phyloP scores from a whole-genome alignment of 345 rosid species.

The Excoecaria cochinchinensis region DNA sequence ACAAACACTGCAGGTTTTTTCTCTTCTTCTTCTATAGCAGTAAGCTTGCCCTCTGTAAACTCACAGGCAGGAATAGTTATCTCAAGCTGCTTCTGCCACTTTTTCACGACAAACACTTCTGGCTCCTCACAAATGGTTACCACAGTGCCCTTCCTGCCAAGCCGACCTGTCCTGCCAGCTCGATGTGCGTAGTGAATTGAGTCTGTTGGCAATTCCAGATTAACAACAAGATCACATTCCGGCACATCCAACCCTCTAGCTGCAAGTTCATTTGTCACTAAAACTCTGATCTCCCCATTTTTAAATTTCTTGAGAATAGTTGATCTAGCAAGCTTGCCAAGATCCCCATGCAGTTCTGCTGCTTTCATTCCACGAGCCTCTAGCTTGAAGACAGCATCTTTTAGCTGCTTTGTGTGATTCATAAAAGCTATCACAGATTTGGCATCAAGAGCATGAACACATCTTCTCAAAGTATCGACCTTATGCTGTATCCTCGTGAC shows the following conservation, averaged over 20 bases:
- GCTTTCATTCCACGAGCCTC: conserved; percentile 84
- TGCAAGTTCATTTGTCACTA: conserved; percentile 88
- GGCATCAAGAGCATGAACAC: conserved; percentile 84
- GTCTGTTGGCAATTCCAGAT: conserved; percentile 79
- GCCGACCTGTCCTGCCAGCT: conserved; percentile 86
- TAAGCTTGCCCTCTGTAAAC: conserved; percentile 63
- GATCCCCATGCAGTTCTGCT: conserved; percentile 87
- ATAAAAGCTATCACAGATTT: conserved; percentile 85
- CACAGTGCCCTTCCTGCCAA: conserved; percentile 86
- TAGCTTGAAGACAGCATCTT: conserved; percentile 86
- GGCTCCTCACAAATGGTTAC: conserved; percentile 80
- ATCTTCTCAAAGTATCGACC: conserved; percentile 76
- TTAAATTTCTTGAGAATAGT: conserved; percentile 78
- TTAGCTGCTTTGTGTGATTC: conserved; percentile 85
- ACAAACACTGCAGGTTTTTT: neutral
- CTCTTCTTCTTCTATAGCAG: neutral
- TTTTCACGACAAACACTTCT: conserved; percentile 81
- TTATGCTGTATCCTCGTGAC: conserved; percentile 81
- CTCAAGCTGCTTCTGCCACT: conserved; percentile 83
- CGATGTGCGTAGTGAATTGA: conserved; percentile 83
- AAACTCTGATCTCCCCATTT: conserved; percentile 75
- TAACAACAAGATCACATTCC: conserved; percentile 88
- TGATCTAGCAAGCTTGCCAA: conserved; percentile 91
- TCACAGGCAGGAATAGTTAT: conserved; percentile 64
- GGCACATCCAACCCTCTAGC: conserved; percentile 92